Percentiles rank a stretch among this genome's conserved stretches.
These are phyloP conservation scores for Colletotrichum scovillei DNA, from an alignment of 2,329 filamentous ascomycete genomes.

Conservation along the genomic window DNA sequence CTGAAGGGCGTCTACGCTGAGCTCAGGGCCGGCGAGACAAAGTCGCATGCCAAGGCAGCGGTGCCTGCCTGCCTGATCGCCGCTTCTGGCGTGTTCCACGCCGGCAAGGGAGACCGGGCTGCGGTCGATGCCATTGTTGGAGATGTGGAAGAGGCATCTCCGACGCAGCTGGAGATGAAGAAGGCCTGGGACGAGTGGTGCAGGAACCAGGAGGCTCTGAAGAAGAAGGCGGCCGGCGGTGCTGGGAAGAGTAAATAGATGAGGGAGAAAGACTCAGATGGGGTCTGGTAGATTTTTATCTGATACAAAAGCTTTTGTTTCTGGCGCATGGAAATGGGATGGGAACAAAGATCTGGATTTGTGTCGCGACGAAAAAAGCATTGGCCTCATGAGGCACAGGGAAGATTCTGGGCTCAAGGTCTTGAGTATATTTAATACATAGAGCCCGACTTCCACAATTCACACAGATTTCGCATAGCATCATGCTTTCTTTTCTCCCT, in stretches of 20 bases:
- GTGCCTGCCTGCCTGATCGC: slow-evolving; percentile 79
- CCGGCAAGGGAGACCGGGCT: slow-evolving; percentile 63
- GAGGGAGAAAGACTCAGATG: not conserved
- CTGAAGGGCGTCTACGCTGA: slow-evolving; percentile 77
- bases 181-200: slow-evolving; percentile 36
- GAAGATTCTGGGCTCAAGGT: not conserved
- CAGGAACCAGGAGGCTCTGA: slow-evolving; percentile 28
- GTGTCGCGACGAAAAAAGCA: not conserved
- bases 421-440: not conserved
- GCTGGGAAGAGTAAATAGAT: slow-evolving; percentile 10
- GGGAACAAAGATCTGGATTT: not conserved
- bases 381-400: not conserved
- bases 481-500: not conserved
- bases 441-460: not conserved
- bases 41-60: slow-evolving; percentile 78
- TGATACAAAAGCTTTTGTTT: not conserved
- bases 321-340: not conserved
- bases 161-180: slow-evolving; percentile 18
- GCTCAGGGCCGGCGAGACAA: slow-evolving; percentile 70
- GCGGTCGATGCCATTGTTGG: slow-evolving; percentile 73
- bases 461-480: not conserved
- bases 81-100: slow-evolving; percentile 69
- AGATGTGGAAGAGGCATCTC: slow-evolving; percentile 61
- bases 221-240: slow-evolving; percentile 20
- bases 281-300: not conserved